Base-by-base conservation (phyloP, 2,329 filamentous ascomycete species). In the Pseudogymnoascus sp. region DNA sequence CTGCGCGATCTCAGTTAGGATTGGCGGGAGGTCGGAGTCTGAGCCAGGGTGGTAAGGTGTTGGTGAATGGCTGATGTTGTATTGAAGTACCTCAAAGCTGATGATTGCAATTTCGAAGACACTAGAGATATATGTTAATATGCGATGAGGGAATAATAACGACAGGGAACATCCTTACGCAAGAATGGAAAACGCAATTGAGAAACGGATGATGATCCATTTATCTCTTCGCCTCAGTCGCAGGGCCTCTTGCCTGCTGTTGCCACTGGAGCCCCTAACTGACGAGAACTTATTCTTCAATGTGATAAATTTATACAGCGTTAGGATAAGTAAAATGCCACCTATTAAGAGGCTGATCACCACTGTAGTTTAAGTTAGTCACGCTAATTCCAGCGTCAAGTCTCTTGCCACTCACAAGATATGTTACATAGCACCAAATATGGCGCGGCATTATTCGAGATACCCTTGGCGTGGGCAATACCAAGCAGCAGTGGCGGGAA, bases 221-320 rank as follows among this genome's bases (percentile, higher is more conserved):
- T 59, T 41, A 37, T 62, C 61, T 24, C 47, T 44, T 33, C 44
- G 44, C 31, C 44, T 54, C 4, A 54, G n/a, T 13, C 44, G 44
- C 26, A 33, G 7, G 5, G 26, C 17, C 5, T 54, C 44, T 11
- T 54, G 26, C 21, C 44, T 54, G 44, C 44, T 54, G 33, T 54
- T 54, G 8, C 44, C 44, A 11, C 44, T 54, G 7, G 44, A 54
- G 17, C 44, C 44, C 33, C 44, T 54, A 17, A 54, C 11, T 17
- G 44, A 54, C 3, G 26, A 54, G 11, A 54, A 54, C n/a, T 54
- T 54, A 10, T 33, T 54, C 8, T 54, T 54, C 33, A 31, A 54
- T 31, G n/a, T 70, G 11, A 79, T 65, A 59, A 79, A 79, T 67
- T 74, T 76, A 58, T 67, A 69, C 3, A 78, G 67, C 36, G 77